Conservation (phyloP, 768 basidiomycete species). For the Lactifluus echinatus region DNA sequence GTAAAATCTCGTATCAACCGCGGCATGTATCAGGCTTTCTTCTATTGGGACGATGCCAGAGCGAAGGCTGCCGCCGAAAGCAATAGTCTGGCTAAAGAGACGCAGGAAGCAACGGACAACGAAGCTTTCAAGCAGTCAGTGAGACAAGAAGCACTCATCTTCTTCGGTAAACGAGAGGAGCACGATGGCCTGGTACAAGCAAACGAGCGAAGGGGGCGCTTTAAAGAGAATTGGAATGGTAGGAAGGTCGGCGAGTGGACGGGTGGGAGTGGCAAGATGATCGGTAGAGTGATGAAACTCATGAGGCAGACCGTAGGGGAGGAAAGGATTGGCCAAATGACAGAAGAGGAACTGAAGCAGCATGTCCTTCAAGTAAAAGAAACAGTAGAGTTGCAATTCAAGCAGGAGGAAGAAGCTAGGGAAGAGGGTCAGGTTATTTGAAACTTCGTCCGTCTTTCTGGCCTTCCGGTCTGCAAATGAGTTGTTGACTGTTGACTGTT, state of each 20-base stretch:
- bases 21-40: constrained; percentile 52
- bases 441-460: not conserved
- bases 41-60: constrained; percentile 27
- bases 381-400: not conserved
- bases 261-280: constrained; percentile 36
- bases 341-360: constrained; percentile 16
- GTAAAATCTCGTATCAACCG: constrained; percentile 40
- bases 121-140: constrained; percentile 1
- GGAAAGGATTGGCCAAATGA: constrained; percentile 29
- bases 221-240: constrained; percentile 44
- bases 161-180: constrained; percentile 44
- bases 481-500: not conserved
- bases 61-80: not conserved
- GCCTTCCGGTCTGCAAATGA: not conserved
- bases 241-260: constrained; percentile 47
- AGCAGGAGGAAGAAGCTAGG: not conserved
- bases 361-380: constrained; percentile 14
- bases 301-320: constrained; percentile 41
- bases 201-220: constrained; percentile 23
- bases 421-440: not conserved
- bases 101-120: not conserved
- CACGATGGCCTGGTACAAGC: constrained; percentile 33
- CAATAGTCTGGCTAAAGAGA: not conserved
- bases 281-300: constrained; percentile 45
- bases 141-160: constrained; percentile 39